phyloP scores from a whole-genome alignment of 2,329 filamentous ascomycete genomes.

The Fusarium compactum region DNA sequence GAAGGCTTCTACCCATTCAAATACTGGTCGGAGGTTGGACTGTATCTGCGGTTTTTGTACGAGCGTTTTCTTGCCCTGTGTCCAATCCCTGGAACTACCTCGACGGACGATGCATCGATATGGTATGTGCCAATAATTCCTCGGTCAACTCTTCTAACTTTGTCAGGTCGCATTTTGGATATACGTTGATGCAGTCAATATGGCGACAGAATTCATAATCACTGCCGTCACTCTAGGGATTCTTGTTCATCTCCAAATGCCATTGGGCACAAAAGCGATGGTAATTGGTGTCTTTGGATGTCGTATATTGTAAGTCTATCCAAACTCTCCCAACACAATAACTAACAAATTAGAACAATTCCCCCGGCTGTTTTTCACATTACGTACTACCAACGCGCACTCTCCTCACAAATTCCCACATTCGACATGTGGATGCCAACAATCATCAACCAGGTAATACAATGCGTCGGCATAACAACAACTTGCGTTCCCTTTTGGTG shows the following conservation, averaged over 20 bases:
- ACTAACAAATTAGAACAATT: conserved; percentile 5
- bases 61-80: conserved; percentile 5
- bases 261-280: conserved; percentile 5
- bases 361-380: conserved; percentile 13
- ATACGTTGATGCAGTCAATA: conserved; percentile 1
- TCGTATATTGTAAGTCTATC: conserved; percentile 3
- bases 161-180: conserved; percentile 11
- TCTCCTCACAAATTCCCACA: not conserved
- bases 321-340: accelerated
- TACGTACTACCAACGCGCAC: not conserved
- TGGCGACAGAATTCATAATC: not conserved
- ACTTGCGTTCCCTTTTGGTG: conserved; percentile 23
- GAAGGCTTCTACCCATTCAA: not conserved
- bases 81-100: conserved; percentile 5
- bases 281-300: conserved; percentile 15
- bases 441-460: conserved; percentile 13
- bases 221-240: not conserved
- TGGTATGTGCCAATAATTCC: not conserved
- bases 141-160: not conserved
- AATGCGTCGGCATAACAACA: conserved; percentile 16
- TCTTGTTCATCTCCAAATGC: not conserved
- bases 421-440: conserved; percentile 22
- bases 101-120: conserved; percentile 6
- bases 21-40: conserved; percentile 6
- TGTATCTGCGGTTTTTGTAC: not conserved